Evolutionary conservation across 345 rosid genomes (phyloP).

Genomic region (Acer yangbiense): DNA sequence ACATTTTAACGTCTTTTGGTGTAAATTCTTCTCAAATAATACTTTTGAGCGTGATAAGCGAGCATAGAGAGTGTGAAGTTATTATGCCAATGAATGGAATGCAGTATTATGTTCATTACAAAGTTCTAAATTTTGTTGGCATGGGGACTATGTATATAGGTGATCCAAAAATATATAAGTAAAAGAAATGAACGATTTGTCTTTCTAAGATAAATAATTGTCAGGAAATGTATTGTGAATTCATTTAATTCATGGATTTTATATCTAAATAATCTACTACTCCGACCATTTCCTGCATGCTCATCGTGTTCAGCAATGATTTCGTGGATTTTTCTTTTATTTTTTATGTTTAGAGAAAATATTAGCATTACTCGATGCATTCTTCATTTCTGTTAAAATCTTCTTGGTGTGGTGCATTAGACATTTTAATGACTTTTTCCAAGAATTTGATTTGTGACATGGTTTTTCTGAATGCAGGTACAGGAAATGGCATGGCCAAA

Average conservation of each 20-base stretch:
- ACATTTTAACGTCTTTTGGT: not conserved
- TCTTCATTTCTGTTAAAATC: not conserved
- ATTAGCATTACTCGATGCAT: not conserved
- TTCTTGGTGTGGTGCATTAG: not conserved
- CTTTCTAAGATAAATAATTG: not conserved
- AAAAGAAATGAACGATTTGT: not conserved
- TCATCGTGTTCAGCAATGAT: not conserved
- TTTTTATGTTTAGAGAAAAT: not conserved
- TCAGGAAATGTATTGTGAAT: not conserved
- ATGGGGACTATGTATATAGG: not conserved
- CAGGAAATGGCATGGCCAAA: constrained; percentile 93
- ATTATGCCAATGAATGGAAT: not conserved
- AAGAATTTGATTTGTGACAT: not conserved
- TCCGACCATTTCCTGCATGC: not conserved
- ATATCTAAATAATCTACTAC: not conserved
- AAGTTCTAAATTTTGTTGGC: not conserved
- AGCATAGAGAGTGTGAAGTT: not conserved
- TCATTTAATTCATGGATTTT: not conserved
- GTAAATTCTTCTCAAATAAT: not conserved
- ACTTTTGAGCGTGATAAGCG: not conserved
- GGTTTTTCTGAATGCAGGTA: constrained; percentile 54
- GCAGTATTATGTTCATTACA: not conserved
- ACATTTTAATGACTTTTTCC: not conserved
- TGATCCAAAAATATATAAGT: not conserved
- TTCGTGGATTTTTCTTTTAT: not conserved